These are phyloP conservation scores for Neofusicoccum ribis DNA, from an alignment of 2,329 filamentous ascomycete genomes.

Conservation along the genomic window DNA sequence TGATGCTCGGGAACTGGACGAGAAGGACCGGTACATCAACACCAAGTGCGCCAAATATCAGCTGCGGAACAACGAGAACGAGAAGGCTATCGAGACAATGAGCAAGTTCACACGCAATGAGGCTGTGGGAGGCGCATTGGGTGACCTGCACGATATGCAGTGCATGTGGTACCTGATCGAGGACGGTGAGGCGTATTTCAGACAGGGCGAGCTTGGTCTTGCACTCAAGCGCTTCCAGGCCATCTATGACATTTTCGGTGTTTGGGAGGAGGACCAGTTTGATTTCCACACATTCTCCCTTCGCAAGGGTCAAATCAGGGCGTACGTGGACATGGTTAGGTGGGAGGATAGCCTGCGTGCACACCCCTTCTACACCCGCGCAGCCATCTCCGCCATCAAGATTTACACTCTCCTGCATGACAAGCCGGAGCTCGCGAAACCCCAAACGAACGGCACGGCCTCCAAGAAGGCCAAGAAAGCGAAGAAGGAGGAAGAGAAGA, in stretches of 20 bases:
- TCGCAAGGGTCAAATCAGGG: conserved; percentile 92
- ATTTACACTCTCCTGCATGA: conserved; percentile 81
- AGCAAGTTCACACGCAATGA: conserved; percentile 93
- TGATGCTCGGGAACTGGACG: conserved; percentile 77
- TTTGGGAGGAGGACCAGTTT: conserved; percentile 98
- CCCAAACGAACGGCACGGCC: conserved; percentile 54
- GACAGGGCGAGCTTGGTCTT: conserved; percentile 78
- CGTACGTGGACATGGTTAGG: conserved; percentile 92
- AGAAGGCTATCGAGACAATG: conserved; percentile 82
- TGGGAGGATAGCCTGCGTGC: conserved; percentile 93
- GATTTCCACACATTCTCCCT: conserved; percentile 98
- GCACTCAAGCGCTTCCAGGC: conserved; percentile 91
- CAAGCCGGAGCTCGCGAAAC: conserved; percentile 65
- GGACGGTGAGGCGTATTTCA: conserved; percentile 85
- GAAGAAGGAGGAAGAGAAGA: conserved; percentile 82
- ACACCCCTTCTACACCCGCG: conserved; percentile 88
- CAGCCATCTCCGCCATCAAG: conserved; percentile 77
- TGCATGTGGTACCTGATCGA: conserved; percentile 96
- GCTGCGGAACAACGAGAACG: conserved; percentile 86
- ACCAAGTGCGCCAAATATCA: conserved; percentile 98
- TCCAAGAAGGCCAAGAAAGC: conserved; percentile 80
- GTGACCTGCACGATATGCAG: conserved; percentile 96
- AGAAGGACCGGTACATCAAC: conserved; percentile 95
- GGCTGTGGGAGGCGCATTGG: conserved; percentile 80
- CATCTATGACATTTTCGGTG: conserved; percentile 89